These are phyloP conservation scores for Pyrenula massariospora DNA, from an alignment of 495 filamentous ascomycete species.

Conservation along the genomic window DNA sequence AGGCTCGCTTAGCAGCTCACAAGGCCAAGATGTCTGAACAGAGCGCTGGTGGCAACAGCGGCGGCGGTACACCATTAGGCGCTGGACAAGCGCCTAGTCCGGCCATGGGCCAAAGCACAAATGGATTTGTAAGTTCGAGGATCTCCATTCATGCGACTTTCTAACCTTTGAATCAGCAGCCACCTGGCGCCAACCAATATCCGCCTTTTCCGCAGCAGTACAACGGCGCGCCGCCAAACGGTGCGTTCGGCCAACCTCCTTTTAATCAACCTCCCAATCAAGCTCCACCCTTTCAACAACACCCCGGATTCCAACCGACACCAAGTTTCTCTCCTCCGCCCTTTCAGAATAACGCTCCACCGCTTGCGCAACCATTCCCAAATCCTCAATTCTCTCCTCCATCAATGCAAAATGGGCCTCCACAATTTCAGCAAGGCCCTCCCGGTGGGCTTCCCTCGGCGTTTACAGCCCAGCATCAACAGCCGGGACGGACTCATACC, in stretches of 20 bases:
- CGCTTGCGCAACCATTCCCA: constrained; percentile 12
- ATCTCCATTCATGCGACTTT: not conserved
- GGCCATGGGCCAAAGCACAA: constrained; percentile 31
- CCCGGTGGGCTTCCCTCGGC: constrained; percentile 8
- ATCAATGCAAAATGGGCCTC: constrained; percentile 17
- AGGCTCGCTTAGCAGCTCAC: constrained; percentile 71
- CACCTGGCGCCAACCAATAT: constrained; percentile 15
- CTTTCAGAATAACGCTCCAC: constrained; percentile 11
- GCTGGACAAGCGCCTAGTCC: constrained; percentile 27
- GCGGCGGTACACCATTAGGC: constrained; percentile 46
- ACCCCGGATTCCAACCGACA: constrained; percentile 6
- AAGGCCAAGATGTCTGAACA: constrained; percentile 57
- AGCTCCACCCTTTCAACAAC: constrained; percentile 14
- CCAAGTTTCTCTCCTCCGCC: constrained; percentile 9
- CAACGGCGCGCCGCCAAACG: constrained; percentile 12
- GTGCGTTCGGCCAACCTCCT: constrained; percentile 9
- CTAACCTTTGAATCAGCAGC: not conserved
- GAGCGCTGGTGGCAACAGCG: constrained; percentile 42
- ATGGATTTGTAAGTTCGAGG: constrained; percentile 38
- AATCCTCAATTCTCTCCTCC: constrained; percentile 18
- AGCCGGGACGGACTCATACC: constrained; percentile 26
- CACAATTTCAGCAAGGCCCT: constrained; percentile 16
- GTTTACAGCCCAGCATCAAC: constrained; percentile 14
- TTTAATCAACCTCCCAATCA: constrained; percentile 13
- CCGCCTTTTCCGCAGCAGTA: constrained; percentile 12